A percentile compares a stretch with the other conserved stretches of the same genome.
Conservation (phyloP, 192 early-diverging fungal species). For the Jimgerdemannia flammicorona region DNA sequence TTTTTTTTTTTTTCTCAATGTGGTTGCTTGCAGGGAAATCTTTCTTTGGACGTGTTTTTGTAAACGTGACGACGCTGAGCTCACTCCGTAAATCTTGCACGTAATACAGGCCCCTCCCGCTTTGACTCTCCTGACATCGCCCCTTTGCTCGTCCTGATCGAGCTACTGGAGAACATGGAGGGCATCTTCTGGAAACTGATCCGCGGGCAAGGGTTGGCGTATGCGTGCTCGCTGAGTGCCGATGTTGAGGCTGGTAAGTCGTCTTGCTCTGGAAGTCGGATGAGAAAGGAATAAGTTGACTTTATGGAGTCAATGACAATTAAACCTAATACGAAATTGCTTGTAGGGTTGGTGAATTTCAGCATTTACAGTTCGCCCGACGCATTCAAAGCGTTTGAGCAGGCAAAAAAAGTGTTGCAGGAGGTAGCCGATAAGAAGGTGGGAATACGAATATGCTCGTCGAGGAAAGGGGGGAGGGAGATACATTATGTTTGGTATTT, state of each 20-base stretch:
- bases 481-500: neutral
- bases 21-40: too few relatives aligned
- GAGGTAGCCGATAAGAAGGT: constrained; percentile 44
- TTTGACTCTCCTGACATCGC: constrained; percentile 52
- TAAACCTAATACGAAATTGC: neutral
- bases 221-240: constrained; percentile 40
- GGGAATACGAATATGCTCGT: neutral
- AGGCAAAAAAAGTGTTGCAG: constrained; percentile 44
- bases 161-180: constrained; percentile 52
- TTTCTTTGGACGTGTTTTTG: too few relatives aligned
- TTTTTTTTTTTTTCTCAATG: neutral
- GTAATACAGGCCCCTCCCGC: constrained; percentile 28
- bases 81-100: neutral
- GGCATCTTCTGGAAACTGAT: constrained; percentile 61
- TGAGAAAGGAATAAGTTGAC: too few relatives aligned
- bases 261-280: neutral
- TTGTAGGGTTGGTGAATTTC: constrained; percentile 36
- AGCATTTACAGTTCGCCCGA: constrained; percentile 48
- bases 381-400: constrained; percentile 48
- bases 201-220: constrained; percentile 56
- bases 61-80: too few relatives aligned
- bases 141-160: constrained; percentile 48
- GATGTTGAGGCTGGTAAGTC: constrained; percentile 32
- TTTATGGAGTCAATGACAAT: too few relatives aligned
- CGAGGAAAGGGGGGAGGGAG: neutral